A percentile compares a stretch with the other conserved stretches of the same genome.
These are phyloP conservation scores for Malus sieversii DNA, from an alignment of 306 rosid genomes.

Conservation along the genomic window DNA sequence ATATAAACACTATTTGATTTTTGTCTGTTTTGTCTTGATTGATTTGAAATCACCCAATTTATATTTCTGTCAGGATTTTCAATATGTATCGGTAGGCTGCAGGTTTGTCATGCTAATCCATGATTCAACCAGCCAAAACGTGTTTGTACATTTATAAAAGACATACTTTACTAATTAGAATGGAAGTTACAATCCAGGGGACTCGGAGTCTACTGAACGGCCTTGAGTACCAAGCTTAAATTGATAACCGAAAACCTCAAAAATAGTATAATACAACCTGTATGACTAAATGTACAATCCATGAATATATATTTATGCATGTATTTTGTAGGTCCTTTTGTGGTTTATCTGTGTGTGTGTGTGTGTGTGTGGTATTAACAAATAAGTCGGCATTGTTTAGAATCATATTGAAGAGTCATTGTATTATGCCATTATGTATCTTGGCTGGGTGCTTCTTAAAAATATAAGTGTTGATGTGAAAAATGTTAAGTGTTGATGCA, in stretches of 20 bases:
- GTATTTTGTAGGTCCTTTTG: background rate
- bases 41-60: background rate
- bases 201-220: background rate
- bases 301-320: background rate
- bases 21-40: background rate
- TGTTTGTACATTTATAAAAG: background rate
- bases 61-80: background rate
- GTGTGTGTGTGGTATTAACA: background rate
- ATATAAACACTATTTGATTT: background rate
- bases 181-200: background rate
- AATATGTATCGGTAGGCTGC: background rate
- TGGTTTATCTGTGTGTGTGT: background rate
- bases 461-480: background rate
- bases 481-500: background rate
- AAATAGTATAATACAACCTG: background rate
- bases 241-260: background rate
- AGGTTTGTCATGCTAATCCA: background rate
- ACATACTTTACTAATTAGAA: background rate
- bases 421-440: background rate
- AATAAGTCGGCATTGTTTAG: background rate
- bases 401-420: background rate
- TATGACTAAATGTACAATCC: background rate
- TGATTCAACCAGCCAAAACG: background rate
- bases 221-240: background rate
- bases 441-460: background rate